Evolutionary conservation across 805 yeast genomes (phyloP), one percentile per base, ranked within the genome.

Genomic region (Dipodascopsis uninucleata): DNA sequence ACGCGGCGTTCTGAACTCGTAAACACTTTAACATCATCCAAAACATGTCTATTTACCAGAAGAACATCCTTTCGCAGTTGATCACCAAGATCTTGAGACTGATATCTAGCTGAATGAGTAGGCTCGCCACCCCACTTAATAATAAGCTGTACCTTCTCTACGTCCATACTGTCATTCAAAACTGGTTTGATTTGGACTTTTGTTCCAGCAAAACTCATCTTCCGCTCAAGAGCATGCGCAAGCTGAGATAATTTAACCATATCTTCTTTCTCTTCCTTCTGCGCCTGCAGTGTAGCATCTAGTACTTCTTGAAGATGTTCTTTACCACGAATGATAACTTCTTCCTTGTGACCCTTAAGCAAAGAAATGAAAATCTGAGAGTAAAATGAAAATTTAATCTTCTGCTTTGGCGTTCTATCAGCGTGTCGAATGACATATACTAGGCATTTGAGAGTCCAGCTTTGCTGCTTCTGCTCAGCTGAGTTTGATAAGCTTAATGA

Each of bases 41-140:
- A 71, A 6, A 93, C 87, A 31, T 81, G 83, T 52, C 84, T 80
- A 65, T 93, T 93, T 61, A 93, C 72, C 47, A 93, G 72, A 61
- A 85, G 82, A 57, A 88, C 76, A 64, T 93, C 95, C 62, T 90
- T 96, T 60, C 98, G 80, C 69, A 85, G 76, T 66, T 89, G 96
- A 61, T 90, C 97, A 41, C 98, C 99, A 16, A 93, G 77, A 65
- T 93, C 99, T 23, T 82, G 76, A 1, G 96, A 95, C 68, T 93
- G 99, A 63, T 87, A 85, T 52, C 82, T 77, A 1, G 97, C 97
- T 8, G 97, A 88, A 64, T 93, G 99, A 1, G 99, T 93, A 4
- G 98, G 97, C 65, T 93, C 99, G 53, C 99, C 99, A 58, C 98
- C 98, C 98, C 98, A 93, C 64, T 93, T 93, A 58, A 93, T 71